These are phyloP conservation scores for Protea cynaroides DNA, from an alignment of 164 flowering plant species.

Conservation along the genomic window DNA sequence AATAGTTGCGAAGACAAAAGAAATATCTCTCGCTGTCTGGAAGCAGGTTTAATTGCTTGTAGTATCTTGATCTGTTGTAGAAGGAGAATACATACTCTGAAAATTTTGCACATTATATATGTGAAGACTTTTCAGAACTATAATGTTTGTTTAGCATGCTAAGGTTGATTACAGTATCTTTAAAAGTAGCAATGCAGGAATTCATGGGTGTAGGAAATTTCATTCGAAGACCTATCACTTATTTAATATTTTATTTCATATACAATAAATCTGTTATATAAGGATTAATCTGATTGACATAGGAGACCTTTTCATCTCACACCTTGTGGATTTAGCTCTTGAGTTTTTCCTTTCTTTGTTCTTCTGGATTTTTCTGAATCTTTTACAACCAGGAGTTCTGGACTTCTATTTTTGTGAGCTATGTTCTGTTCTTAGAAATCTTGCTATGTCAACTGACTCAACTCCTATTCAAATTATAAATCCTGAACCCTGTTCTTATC, in stretches of 20 bases:
- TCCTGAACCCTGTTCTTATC: conserved; percentile 9
- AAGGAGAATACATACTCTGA: not conserved
- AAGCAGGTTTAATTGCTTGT: not conserved
- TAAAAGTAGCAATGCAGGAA: not conserved
- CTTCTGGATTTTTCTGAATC: not conserved
- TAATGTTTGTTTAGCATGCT: not conserved
- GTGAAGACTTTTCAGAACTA: not conserved
- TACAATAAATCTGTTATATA: not conserved
- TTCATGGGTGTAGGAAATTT: not conserved
- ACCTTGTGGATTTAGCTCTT: not conserved
- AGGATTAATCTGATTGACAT: not conserved
- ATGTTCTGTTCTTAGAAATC: not conserved
- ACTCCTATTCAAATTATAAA: not conserved
- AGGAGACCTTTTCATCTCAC: not conserved
- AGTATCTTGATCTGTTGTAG: not conserved
- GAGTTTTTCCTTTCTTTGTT: not conserved
- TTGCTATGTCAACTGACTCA: not conserved
- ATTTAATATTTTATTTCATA: not conserved
- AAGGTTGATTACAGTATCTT: not conserved
- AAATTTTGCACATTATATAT: not conserved
- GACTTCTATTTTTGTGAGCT: not conserved
- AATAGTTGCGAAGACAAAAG: not conserved
- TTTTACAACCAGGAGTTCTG: not conserved
- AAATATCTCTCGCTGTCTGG: not conserved
- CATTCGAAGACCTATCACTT: not conserved